Evolutionary conservation across 2,329 filamentous ascomycete genomes (phyloP), one percentile per base, ranked within the genome.

Genomic region (Penicillium expansum): DNA sequence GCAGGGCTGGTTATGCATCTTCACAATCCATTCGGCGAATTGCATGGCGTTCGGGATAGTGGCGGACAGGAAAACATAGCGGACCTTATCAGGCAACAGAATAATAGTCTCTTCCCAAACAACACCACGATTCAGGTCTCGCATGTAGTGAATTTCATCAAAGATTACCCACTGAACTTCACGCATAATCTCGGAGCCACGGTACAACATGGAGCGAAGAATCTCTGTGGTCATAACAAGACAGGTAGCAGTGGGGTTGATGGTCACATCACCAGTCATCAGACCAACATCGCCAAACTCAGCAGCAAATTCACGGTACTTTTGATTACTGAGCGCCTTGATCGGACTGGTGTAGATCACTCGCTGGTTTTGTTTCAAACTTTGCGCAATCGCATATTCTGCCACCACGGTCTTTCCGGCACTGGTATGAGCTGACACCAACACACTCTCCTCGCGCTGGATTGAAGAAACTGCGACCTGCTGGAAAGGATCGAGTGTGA

Each of bases 81-180:
- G 90, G 65, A 99, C 95, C 82, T 99, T 97, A 80, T 99, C 94
- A 4, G 94, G 94, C 30, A 99, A 82, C 64, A 99, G 83, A 69
- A 99, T 99, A 71, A 99, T 97, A 38, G 94, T 97, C 79, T 99
- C 94, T 75, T 99, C 94, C 94, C 94, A 99, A 2, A 99, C 94
- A 0, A 99, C 94, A 80, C 94, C 94, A 76, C 94, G 85, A 49
- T 69, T 76, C 74, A 81, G 76, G 95, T 99, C 94, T 69, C 94
- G 87, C 86, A 99, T 88, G 77, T 99, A 99, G 76, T 99, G 94
- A 61, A 99, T 96, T 76, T 99, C 94, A 76, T 99, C 94, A 67
- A 99, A 99, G 2, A 99, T 82, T 1, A 99, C 95, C 94, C 94
- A 99, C 14, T 90, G 92, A 1, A 99, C 95, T 79, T 99, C 94